Evolutionary conservation across 805 yeast genomes (phyloP).

Genomic region (Nakazawaea ambrosiae): DNA sequence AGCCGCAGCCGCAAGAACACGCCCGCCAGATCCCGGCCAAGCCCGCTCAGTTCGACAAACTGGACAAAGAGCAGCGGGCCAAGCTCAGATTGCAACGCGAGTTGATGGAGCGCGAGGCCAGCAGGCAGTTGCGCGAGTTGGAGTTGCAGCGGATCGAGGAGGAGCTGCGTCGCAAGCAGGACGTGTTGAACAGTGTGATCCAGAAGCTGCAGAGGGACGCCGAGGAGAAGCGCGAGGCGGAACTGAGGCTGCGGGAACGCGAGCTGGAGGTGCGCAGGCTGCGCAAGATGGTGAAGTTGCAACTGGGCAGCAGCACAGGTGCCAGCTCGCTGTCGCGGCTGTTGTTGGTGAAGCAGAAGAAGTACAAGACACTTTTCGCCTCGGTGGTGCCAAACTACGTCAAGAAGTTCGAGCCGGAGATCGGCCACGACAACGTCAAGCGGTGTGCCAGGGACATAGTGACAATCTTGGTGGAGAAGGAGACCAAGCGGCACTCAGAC

Average conservation of each 20-base stretch:
- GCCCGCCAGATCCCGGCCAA: constrained; percentile 1
- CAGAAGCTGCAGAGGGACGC: constrained; percentile 8
- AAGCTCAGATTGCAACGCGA: constrained; percentile 4
- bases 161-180: constrained; percentile 3
- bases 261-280: constrained; percentile 7
- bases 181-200: constrained; percentile 8
- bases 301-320: constrained; percentile 22
- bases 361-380: constrained; percentile 48
- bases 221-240: constrained; percentile 9
- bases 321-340: background rate
- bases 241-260: constrained; percentile 15
- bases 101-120: constrained; percentile 16
- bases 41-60: constrained; percentile 1
- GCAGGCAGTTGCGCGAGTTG: constrained; percentile 26
- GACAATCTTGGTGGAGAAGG: constrained; percentile 60
- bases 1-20: too few species aligned
- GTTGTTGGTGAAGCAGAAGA: background rate
- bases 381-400: constrained; percentile 72
- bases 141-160: constrained; percentile 28
- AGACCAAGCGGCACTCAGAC: constrained; percentile 39
- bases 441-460: constrained; percentile 76
- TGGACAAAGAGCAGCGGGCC: constrained; percentile 6
- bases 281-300: constrained; percentile 25
- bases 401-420: constrained; percentile 53
- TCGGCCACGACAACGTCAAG: constrained; percentile 71